phyloP scores from a whole-genome alignment of 352 stramenopile species.

The Phytophthora hibernalis region DNA sequence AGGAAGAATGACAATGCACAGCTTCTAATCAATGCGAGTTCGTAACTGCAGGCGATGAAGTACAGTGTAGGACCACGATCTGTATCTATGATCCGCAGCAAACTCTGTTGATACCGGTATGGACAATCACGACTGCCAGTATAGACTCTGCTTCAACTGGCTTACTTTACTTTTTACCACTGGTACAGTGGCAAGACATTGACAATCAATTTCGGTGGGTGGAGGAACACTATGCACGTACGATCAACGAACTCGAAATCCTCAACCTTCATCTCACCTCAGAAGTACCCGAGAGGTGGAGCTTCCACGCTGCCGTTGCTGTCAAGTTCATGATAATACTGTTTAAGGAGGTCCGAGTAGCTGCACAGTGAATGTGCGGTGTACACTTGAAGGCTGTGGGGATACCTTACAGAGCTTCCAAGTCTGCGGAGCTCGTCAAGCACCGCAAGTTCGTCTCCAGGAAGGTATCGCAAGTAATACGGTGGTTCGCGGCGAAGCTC shows the following conservation, averaged over 20 bases:
- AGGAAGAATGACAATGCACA: too few relatives aligned
- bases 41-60: too few relatives aligned
- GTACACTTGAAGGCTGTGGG: constrained; percentile 65
- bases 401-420: constrained; percentile 64
- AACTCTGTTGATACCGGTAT: too few relatives aligned
- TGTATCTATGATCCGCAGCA: too few relatives aligned
- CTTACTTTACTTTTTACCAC: too few relatives aligned
- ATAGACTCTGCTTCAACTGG: too few relatives aligned
- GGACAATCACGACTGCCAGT: too few relatives aligned
- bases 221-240: not conserved
- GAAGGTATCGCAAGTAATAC: constrained; percentile 79
- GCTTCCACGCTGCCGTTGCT: constrained; percentile 51
- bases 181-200: too few relatives aligned
- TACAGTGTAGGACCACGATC: too few relatives aligned
- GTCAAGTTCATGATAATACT: constrained; percentile 70
- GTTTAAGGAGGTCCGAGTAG: constrained; percentile 72
- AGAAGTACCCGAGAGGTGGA: constrained; percentile 63
- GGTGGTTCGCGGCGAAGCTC: constrained; percentile 69
- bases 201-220: not conserved
- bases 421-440: constrained; percentile 69
- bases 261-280: constrained; percentile 4
- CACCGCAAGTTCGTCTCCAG: constrained; percentile 64
- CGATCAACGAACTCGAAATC: not conserved
- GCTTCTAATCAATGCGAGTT: too few relatives aligned
- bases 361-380: constrained; percentile 58